Evolutionary conservation across 2,329 filamentous ascomycete genomes (phyloP).

Genomic region (Colletotrichum chlorophyti): DNA sequence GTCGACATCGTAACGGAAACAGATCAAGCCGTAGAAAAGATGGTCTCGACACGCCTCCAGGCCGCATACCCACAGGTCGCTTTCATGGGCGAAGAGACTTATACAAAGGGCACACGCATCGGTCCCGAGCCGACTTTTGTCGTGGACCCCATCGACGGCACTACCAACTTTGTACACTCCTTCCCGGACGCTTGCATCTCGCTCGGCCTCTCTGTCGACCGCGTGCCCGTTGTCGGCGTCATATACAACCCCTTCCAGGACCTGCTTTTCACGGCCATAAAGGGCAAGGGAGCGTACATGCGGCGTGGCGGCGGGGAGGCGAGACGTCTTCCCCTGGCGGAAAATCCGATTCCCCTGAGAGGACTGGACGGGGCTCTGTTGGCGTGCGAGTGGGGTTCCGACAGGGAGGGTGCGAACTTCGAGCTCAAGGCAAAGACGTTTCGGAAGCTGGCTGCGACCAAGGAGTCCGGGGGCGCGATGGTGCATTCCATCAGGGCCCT

Average conservation of each 20-base stretch:
- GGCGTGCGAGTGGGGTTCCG: constrained; percentile 76
- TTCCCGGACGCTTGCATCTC: constrained; percentile 80
- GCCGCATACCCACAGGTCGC: constrained; percentile 60
- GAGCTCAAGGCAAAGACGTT: constrained; percentile 74
- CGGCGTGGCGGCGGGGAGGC: constrained; percentile 50
- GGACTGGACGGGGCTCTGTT: constrained; percentile 70
- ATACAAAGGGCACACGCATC: constrained; percentile 69
- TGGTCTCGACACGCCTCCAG: constrained; percentile 61
- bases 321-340: constrained; percentile 47
- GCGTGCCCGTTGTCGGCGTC: constrained; percentile 71
- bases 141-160: constrained; percentile 84
- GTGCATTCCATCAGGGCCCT: constrained; percentile 75
- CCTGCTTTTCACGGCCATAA: constrained; percentile 72
- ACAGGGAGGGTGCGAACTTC: constrained; percentile 74
- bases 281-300: constrained; percentile 70
- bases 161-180: constrained; percentile 81
- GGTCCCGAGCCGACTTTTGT: constrained; percentile 76
- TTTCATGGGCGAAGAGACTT: constrained; percentile 82
- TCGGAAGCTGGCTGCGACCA: constrained; percentile 61
- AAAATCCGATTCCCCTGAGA: constrained; percentile 60
- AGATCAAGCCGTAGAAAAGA: constrained; percentile 69
- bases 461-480: constrained; percentile 74
- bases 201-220: constrained; percentile 72
- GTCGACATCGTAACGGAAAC: constrained; percentile 74
- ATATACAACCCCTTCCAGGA: constrained; percentile 82